Conservation (phyloP, 495 filamentous ascomycete species). For the Penicillium manginii region DNA sequence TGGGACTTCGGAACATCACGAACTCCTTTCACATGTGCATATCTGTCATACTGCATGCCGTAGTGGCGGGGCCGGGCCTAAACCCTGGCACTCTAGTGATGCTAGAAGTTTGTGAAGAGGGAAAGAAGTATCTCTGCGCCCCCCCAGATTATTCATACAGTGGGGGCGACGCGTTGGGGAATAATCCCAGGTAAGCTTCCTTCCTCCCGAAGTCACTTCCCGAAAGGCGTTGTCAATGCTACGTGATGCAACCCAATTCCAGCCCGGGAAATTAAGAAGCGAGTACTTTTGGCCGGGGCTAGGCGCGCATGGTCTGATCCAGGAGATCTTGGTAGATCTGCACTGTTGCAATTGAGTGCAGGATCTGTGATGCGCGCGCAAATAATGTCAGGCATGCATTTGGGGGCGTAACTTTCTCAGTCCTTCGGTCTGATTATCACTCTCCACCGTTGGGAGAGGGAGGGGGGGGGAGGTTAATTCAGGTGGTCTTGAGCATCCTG, state of each 20-base stretch:
- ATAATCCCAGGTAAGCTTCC: constrained; percentile 18
- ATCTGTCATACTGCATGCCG: constrained; percentile 25
- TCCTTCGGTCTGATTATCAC: neutral
- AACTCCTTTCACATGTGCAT: constrained; percentile 32
- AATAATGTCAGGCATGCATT: constrained; percentile 7
- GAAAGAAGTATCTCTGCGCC: neutral
- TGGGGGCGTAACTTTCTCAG: constrained; percentile 20
- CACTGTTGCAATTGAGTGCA: constrained; percentile 20
- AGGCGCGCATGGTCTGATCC: neutral
- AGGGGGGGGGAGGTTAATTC: neutral
- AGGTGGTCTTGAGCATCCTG: neutral
- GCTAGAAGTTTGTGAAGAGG: constrained; percentile 6
- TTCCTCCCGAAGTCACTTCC: constrained; percentile 28
- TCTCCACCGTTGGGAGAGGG: constrained; percentile 3
- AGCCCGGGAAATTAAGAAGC: constrained; percentile 24
- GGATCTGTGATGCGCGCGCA: constrained; percentile 18
- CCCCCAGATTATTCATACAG: neutral
- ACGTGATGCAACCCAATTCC: constrained; percentile 36
- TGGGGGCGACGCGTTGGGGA: constrained; percentile 3
- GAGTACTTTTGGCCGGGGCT: constrained; percentile 5
- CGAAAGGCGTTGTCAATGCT: constrained; percentile 27
- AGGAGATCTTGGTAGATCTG: constrained; percentile 26
- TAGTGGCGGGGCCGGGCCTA: constrained; percentile 11
- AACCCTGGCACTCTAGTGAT: constrained; percentile 23
- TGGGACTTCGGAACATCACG: constrained; percentile 19